Conservation (phyloP, 768 basidiomycete genomes). For the Strobilomyces confusus region DNA sequence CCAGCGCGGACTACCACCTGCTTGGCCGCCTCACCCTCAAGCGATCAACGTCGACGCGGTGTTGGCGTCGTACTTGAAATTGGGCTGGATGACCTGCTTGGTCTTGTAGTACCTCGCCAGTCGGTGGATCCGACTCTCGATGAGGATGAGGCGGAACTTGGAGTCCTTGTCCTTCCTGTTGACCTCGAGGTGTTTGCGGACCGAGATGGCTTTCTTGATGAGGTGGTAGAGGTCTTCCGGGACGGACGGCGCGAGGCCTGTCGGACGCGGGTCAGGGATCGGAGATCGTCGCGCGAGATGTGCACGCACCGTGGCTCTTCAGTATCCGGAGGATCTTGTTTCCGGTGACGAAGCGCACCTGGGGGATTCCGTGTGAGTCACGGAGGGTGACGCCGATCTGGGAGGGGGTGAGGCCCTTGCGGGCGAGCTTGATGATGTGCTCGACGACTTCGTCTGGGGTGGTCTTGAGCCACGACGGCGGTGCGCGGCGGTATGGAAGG, state of each 20-base stretch:
- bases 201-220: conserved; percentile 99
- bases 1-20: not conserved
- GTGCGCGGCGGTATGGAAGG: conserved; percentile 93
- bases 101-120: conserved; percentile 99
- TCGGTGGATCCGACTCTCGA: conserved; percentile 98
- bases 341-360: conserved; percentile 96
- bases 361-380: conserved; percentile 97
- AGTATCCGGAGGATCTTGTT: conserved; percentile 99
- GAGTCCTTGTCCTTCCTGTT: conserved; percentile 99
- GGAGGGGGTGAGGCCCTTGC: conserved; percentile 96
- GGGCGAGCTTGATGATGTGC: conserved; percentile 94
- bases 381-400: conserved; percentile 98
- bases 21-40: conserved; percentile 34
- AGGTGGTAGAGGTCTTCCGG: conserved; percentile 99
- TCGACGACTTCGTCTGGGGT: conserved; percentile 93
- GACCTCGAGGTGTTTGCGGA: conserved; percentile 96
- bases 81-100: conserved; percentile 95
- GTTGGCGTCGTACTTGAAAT: conserved; percentile 97
- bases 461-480: conserved; percentile 96
- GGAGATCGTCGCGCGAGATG: not conserved
- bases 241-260: conserved; percentile 94
- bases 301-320: conserved; percentile 82
- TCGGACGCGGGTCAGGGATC: not conserved
- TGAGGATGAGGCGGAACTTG: conserved; percentile 93
- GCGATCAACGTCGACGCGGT: conserved; percentile 92